Evolutionary conservation across 2,329 filamentous ascomycete species (phyloP).

Genomic region (Ophiosphaerella herpotricha): DNA sequence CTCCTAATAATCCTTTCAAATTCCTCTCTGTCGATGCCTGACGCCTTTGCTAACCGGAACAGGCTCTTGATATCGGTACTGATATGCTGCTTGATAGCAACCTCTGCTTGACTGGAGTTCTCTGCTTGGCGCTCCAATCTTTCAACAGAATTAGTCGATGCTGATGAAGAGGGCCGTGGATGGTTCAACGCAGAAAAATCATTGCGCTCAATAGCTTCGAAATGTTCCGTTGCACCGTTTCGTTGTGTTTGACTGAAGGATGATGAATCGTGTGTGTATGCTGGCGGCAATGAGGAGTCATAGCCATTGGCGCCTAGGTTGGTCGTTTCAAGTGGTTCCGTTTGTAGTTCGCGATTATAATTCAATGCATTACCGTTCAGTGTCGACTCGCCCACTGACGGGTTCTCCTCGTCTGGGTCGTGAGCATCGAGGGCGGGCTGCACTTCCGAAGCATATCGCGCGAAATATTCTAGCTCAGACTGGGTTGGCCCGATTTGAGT

Average conservation of each 20-base stretch:
- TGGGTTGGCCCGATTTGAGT: constrained; percentile 43
- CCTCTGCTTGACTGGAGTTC: constrained; percentile 67
- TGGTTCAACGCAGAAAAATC: constrained; percentile 34
- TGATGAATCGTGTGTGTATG: constrained; percentile 13
- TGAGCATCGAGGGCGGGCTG: constrained; percentile 81
- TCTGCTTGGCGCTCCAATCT: constrained; percentile 60
- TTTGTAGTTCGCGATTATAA: constrained; percentile 48
- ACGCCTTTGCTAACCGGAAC: constrained; percentile 70
- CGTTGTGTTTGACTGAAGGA: constrained; percentile 3
- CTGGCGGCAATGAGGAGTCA: constrained; percentile 38
- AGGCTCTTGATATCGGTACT: constrained; percentile 77
- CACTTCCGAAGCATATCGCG: constrained; percentile 73
- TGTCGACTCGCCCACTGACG: constrained; percentile 55
- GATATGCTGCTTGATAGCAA: constrained; percentile 79
- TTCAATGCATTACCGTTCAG: constrained; percentile 57
- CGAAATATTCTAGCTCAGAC: constrained; percentile 73
- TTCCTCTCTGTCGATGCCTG: constrained; percentile 74
- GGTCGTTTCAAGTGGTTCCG: constrained; percentile 50
- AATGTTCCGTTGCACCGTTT: constrained; percentile 25
- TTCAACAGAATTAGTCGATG: constrained; percentile 61
- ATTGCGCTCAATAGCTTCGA: constrained; percentile 27
- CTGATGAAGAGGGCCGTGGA: constrained; percentile 42
- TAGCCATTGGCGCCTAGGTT: constrained; percentile 37
- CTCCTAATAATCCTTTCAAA: constrained; percentile 73
- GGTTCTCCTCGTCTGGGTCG: constrained; percentile 72